Evolutionary conservation across 805 yeast genomes (phyloP).

Genomic region (Myxozyma neotropica): DNA sequence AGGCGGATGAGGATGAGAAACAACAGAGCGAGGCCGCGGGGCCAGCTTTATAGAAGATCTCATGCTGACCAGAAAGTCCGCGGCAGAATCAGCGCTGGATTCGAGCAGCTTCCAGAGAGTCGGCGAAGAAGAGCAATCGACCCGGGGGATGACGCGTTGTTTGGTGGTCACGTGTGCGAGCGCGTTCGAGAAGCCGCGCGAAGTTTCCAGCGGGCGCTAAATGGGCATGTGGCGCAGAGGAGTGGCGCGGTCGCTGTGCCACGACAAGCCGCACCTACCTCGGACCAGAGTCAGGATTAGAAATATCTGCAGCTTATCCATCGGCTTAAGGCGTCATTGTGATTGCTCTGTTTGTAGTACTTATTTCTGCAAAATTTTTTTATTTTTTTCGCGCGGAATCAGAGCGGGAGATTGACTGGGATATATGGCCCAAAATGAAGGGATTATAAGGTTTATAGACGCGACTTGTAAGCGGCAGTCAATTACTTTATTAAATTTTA

Average conservation of each 20-base stretch:
- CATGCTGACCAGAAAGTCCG: neutral
- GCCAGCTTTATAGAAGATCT: neutral
- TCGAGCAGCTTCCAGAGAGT: slow-evolving; percentile 5
- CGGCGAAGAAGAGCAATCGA: neutral
- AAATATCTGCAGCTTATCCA: too few species aligned
- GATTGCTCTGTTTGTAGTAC: too few species aligned
- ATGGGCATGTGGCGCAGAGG: neutral
- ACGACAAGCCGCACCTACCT: neutral
- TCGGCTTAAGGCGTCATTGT: too few species aligned
- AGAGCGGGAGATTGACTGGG: too few species aligned
- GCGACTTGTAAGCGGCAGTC: too few species aligned
- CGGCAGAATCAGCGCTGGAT: too few species aligned
- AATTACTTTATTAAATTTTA: too few species aligned
- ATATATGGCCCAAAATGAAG: too few species aligned
- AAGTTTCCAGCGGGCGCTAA: slow-evolving; percentile 1
- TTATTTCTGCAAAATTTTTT: too few species aligned
- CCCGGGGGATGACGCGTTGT: neutral
- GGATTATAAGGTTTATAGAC: too few species aligned
- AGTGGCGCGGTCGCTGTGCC: neutral
- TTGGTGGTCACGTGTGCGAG: neutral
- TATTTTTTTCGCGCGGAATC: too few species aligned
- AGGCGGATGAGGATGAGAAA: neutral
- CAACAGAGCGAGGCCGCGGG: neutral
- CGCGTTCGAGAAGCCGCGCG: slow-evolving; percentile 21
- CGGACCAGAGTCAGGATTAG: too few species aligned